A percentile compares a stretch with the other conserved stretches of the same genome.
These are phyloP conservation scores for Globisporangium cystogenes DNA, from an alignment of 352 stramenopile species.

Conservation along the genomic window DNA sequence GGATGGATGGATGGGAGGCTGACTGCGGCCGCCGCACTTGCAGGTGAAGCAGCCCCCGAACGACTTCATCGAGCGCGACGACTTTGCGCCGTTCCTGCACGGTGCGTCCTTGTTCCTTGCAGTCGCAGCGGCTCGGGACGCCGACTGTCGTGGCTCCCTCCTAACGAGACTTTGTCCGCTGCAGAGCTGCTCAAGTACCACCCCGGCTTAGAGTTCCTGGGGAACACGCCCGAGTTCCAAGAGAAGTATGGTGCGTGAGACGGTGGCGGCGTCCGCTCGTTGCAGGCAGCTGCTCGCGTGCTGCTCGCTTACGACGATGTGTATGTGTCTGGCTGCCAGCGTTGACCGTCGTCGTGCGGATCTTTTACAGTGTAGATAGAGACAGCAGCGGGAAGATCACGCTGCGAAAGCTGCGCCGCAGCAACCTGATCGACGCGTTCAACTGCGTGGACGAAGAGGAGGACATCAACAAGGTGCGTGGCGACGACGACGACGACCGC, in stretches of 20 bases:
- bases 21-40: background rate
- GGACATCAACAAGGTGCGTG: conserved; percentile 98
- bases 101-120: conserved; percentile 30
- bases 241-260: conserved; percentile 96
- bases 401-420: conserved; percentile 90
- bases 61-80: conserved; percentile 90
- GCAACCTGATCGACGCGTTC: conserved; percentile 94
- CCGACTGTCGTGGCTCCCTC: too few relatives aligned
- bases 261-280: too few relatives aligned
- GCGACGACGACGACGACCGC: too few relatives aligned
- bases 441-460: conserved; percentile 97
- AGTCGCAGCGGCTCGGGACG: too few relatives aligned
- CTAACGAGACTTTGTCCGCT: too few relatives aligned
- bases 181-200: conserved; percentile 87
- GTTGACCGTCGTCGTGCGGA: conserved; percentile 94
- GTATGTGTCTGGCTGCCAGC: conserved; percentile 30
- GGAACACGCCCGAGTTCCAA: conserved; percentile 98
- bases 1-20: conserved; percentile 1
- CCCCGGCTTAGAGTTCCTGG: conserved; percentile 95
- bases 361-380: conserved; percentile 94
- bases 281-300: background rate
- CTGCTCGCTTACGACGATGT: background rate
- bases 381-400: conserved; percentile 95
- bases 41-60: conserved; percentile 92
- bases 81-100: conserved; percentile 97